Conservation (phyloP, 768 basidiomycete species). For the Lentinula boryana region DNA sequence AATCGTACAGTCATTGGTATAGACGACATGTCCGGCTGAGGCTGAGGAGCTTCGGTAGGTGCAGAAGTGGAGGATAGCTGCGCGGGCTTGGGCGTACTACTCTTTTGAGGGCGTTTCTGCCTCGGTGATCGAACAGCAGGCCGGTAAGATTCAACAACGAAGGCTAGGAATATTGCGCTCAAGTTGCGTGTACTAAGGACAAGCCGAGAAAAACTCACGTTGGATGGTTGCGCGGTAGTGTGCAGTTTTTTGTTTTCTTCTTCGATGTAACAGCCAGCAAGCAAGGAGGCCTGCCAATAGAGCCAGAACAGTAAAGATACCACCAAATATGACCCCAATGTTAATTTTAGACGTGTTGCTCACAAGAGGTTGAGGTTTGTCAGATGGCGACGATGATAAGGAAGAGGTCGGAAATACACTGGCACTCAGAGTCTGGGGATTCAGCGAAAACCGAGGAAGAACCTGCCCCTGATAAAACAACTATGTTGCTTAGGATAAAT, state of each 20-base stretch:
- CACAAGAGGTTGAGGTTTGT: neutral
- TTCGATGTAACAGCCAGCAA: neutral
- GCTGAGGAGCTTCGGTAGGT: no score
- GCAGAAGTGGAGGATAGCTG: no score
- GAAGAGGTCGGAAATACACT: neutral
- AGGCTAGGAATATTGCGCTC: neutral
- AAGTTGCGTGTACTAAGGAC: neutral
- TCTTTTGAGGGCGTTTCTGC: no score
- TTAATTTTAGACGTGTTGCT: neutral
- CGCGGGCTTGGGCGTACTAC: no score
- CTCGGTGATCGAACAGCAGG: no score
- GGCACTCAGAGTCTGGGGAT: neutral
- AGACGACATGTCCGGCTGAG: no score
- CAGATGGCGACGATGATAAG: neutral
- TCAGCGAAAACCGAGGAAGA: neutral
- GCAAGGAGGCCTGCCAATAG: neutral
- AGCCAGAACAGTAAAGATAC: neutral
- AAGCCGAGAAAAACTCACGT: neutral
- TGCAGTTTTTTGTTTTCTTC: neutral
- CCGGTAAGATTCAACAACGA: no score
- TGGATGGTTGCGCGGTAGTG: neutral
- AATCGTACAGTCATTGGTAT: no score
- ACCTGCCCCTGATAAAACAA: neutral
- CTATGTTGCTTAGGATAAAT: neutral
- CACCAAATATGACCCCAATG: constrained; percentile 2